phyloP scores from a whole-genome alignment of 331 rosid genomes.

The Pyracantha coccinea region DNA sequence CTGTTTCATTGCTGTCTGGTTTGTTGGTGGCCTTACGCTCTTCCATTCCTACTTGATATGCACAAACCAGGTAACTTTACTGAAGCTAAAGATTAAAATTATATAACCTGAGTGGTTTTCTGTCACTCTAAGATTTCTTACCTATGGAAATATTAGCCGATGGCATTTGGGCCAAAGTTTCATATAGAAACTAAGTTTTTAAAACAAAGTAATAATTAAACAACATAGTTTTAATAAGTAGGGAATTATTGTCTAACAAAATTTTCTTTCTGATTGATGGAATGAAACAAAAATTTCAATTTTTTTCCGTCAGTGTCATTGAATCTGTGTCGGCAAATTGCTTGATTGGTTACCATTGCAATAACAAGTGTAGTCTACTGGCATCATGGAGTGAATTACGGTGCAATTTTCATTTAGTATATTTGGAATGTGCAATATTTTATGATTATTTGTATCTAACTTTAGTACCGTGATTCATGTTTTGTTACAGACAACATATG shows the following conservation, averaged over 20 bases:
- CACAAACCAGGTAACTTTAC: constrained; percentile 71
- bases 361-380: background rate
- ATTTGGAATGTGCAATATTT: background rate
- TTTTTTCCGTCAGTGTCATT: background rate
- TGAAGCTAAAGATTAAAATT: background rate
- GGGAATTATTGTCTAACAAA: background rate
- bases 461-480: background rate
- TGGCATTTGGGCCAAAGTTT: no score
- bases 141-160: no score
- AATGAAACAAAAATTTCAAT: background rate
- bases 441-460: background rate
- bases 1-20: constrained; percentile 84
- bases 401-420: background rate
- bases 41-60: constrained; percentile 87
- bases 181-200: no score
- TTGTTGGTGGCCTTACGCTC: constrained; percentile 90
- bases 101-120: background rate
- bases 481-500: constrained; percentile 76
- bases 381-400: background rate
- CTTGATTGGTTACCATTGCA: background rate
- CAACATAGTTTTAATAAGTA: background rate
- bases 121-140: background rate
- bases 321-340: background rate
- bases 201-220: background rate
- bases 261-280: background rate